A percentile compares a stretch with the other conserved stretches of the same genome.
Evolutionary conservation across 208 protist species (phyloP).

Genomic region (Trypanosomatidae sp.): DNA sequence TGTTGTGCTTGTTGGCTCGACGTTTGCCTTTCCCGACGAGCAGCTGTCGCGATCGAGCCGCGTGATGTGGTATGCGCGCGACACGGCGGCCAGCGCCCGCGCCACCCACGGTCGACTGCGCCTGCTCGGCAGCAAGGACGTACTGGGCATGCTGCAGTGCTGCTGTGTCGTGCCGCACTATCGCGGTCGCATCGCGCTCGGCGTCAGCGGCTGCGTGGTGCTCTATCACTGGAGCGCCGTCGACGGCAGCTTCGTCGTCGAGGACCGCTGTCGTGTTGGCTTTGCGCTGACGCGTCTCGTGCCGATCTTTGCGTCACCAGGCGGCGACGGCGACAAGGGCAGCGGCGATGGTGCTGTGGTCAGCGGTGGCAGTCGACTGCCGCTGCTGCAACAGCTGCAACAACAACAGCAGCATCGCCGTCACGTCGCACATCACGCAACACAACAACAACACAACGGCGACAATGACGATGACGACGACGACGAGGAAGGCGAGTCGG

Average conservation of each 20-base stretch:
- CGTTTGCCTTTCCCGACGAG: constrained; percentile 72
- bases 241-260: constrained; percentile 51
- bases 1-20: constrained; percentile 51
- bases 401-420: too few species aligned
- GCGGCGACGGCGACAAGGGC: neutral
- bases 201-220: constrained; percentile 57
- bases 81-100: neutral
- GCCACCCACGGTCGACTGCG: constrained; percentile 7
- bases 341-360: neutral
- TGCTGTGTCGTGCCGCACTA: constrained; percentile 61
- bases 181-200: constrained; percentile 50
- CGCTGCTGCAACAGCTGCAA: neutral
- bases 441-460: neutral
- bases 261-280: constrained; percentile 48
- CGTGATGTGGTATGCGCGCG: constrained; percentile 26
- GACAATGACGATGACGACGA: neutral
- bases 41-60: constrained; percentile 36
- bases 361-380: neutral
- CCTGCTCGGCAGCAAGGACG: constrained; percentile 30
- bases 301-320: constrained; percentile 13
- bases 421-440: too few species aligned
- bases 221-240: constrained; percentile 48
- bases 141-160: constrained; percentile 61
- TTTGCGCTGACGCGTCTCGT: constrained; percentile 43
- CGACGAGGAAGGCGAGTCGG: neutral